Evolutionary conservation across 2,329 filamentous ascomycete species (phyloP), one percentile per base, ranked within the genome.

Genomic region (Ceratocystis variospora): DNA sequence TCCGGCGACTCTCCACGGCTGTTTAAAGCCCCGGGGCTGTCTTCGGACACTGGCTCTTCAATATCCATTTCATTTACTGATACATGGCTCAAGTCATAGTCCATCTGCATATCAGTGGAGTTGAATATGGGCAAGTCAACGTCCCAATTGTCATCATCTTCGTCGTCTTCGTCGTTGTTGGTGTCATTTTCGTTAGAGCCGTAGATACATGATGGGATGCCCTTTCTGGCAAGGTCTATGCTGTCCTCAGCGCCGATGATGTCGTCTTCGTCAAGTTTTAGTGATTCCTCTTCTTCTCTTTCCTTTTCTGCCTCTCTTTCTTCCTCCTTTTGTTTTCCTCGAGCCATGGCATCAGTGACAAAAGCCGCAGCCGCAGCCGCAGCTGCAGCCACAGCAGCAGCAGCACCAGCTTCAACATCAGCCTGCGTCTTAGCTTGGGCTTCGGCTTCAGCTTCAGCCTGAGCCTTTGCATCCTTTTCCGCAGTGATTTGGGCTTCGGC

Each of bases 121-220:
- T 65, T 63, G 44, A 68, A 68, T 19, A 68, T 53, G 10, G 63
- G 66, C 8, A 68, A 8, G 46, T 66, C 67, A 31, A 68, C 31
- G 22, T 68, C 64, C 67, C 67, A 66, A 45, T 66, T 61, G 12
- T 65, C 48, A 28, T 67, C 66, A 1, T 65, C 66, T 22, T 66
- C 67, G 1, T 65, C 66, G n/a, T 65, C 46, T 4, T 62, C 45
- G n/a, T 50, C 63, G 61, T 63, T n/a, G 48, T 25, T 61, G 28
- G 5, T 48, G 61, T 31, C 61, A 25, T 48, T 37, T 10, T 50
- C 19, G 10, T 53, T 28, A 12, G 37, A 41, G 37, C 10, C 10
- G 10, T 41, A 41, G 37, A 41, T 41, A 33, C 41, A 28, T 8
- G 28, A 59, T 19, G 55, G 17, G 5, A n/a, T n/a, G 12, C n/a